A percentile compares a stretch with the other conserved stretches of the same genome.
These are phyloP conservation scores for Ceratobasidium sp. DNA, from an alignment of 1,284 basidiomycete species.

Conservation along the genomic window DNA sequence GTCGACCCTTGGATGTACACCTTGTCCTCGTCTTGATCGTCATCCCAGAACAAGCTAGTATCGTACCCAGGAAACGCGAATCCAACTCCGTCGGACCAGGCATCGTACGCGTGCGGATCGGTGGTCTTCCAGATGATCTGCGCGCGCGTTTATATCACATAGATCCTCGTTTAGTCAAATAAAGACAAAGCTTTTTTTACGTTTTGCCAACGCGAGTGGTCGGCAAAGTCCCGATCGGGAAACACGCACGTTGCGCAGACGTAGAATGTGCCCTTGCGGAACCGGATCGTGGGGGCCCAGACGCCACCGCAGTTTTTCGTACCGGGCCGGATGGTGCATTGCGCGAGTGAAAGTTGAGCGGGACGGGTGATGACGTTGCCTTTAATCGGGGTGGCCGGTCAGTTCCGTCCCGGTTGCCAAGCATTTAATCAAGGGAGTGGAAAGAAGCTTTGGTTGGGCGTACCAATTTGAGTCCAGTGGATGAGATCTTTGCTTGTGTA, in stretches of 20 bases:
- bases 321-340: conserved; percentile 40
- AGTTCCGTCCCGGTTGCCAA: not conserved
- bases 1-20: conserved; percentile 43
- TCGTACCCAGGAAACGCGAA: conserved; percentile 46
- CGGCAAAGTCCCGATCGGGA: conserved; percentile 28
- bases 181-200: conserved; percentile 6
- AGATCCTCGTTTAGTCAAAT: not conserved
- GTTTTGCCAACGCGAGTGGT: conserved; percentile 42
- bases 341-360: conserved; percentile 24
- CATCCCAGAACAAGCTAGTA: conserved; percentile 45
- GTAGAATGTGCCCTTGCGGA: conserved; percentile 44
- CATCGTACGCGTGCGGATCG: conserved; percentile 38
- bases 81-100: conserved; percentile 46
- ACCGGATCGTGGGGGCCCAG: conserved; percentile 47
- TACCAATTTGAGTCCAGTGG: conserved; percentile 46
- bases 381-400: not conserved
- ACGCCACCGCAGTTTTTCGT: conserved; percentile 44
- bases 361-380: conserved; percentile 45
- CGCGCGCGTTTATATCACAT: too few species aligned
- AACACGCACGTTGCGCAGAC: conserved; percentile 44
- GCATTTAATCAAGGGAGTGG: not conserved
- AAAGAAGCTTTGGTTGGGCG: not conserved
- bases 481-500: conserved; percentile 47
- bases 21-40: conserved; percentile 33
- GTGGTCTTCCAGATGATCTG: conserved; percentile 39